Evolutionary conservation across 73 alveolate genomes (phyloP), one percentile per base, ranked within the genome.

Genomic region (Paraurostyla sp.): DNA sequence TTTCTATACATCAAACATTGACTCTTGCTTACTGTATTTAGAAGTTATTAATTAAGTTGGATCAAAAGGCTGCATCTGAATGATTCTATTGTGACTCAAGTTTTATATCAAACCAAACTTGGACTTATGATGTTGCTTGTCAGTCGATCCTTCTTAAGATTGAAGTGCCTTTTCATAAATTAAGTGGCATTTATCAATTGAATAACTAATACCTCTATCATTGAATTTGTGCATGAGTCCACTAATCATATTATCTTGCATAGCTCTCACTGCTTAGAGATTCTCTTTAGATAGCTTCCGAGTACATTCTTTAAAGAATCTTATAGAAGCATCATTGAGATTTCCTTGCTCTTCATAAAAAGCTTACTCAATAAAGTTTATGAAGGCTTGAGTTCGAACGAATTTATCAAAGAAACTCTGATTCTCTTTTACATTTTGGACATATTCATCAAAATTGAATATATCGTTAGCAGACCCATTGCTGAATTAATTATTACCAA

Each of bases 301-400:
- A 7, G 89, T 78, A 35, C 89, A 78, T 78, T 78, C 89, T 54
- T 78, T 78, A 27, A 78, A 78, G 49, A 78, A 78, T 20, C 86
- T 73, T 13, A 73, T 73, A 11, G 71, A 48, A n/a, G 86, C 86
- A 73, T 73, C 86, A 73, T 71, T 73, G 0, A 73, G 25, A 49
- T 73, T 73, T 25, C 86, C 86, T 25, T 73, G 32, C 41, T 73
- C 86, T 48, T 73, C 86, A 27, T 73, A 73, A 54, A 16, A 54
- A n/a, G 89, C 89, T 41, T 78, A 54, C 62, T 78, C 89, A 51
- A 78, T 78, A 41, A 78, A 78, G 41, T 78, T 78, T 35, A 78
- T 78, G 32, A 78, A 78, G 6, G 89, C 89, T 27, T 78, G 40
- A 40, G 89, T 78, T 54, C 78, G 49, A 4, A 78, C 89, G 52